Percentiles rank a stretch among this genome's conserved stretches.
Conservation (phyloP, 495 filamentous ascomycete genomes). For the Penicillium tannophilum region DNA sequence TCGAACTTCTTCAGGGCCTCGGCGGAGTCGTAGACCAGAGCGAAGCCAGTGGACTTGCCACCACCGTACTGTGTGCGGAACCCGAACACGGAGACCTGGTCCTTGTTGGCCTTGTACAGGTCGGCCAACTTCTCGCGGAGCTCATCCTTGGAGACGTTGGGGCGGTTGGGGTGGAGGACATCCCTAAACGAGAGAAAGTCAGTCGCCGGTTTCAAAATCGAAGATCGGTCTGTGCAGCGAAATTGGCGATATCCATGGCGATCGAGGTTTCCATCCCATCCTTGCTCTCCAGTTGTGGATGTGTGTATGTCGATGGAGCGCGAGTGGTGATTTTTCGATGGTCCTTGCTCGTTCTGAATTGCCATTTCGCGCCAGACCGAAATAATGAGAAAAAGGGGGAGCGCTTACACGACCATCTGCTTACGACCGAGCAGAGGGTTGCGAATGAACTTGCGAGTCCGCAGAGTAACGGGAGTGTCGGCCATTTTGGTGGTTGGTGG, state of each 20-base stretch:
- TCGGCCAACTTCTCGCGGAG: slow-evolving; percentile 92
- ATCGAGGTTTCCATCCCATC: background rate
- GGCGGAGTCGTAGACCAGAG: slow-evolving; percentile 93
- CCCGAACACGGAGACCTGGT: slow-evolving; percentile 94
- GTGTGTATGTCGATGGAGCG: background rate
- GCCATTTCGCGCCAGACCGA: slow-evolving; percentile 21
- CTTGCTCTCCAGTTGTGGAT: background rate
- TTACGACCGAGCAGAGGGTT: slow-evolving; percentile 97
- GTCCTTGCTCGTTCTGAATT: slow-evolving; percentile 5
- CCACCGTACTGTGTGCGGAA: slow-evolving; percentile 99
- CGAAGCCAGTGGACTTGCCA: slow-evolving; percentile 99
- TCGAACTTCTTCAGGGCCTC: slow-evolving; percentile 99
- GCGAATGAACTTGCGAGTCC: slow-evolving; percentile 99
- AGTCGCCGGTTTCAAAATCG: slow-evolving; percentile 11
- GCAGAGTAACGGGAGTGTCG: slow-evolving; percentile 89
- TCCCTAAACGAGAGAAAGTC: slow-evolving; percentile 62
- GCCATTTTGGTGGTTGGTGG: slow-evolving; percentile 71
- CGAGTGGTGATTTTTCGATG: background rate
- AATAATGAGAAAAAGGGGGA: slow-evolving; percentile 16
- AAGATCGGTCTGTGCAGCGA: slow-evolving; percentile 3
- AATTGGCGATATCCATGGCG: background rate
- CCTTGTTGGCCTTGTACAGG: slow-evolving; percentile 97
- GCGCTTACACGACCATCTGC: slow-evolving; percentile 99
- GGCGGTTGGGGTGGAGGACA: slow-evolving; percentile 96
- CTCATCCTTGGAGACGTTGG: slow-evolving; percentile 99